These are phyloP conservation scores for Pleurostoma richardsiae DNA, from an alignment of 2,329 filamentous ascomycete genomes.

Conservation along the genomic window DNA sequence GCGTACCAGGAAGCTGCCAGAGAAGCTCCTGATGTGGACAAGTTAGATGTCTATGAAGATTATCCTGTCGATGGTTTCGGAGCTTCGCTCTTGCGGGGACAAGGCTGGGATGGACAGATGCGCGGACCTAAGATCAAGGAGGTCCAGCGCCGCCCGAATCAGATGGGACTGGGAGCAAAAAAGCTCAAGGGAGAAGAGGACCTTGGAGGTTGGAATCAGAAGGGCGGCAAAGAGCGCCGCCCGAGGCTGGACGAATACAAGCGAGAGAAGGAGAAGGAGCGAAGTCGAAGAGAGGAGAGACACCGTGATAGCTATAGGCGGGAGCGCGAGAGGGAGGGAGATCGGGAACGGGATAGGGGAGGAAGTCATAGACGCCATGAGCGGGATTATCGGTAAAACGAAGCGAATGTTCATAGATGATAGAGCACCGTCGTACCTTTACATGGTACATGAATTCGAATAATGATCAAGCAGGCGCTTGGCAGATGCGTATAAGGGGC, in stretches of 20 bases:
- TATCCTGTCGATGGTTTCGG: slow-evolving; percentile 95
- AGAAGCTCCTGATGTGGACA: slow-evolving; percentile 68
- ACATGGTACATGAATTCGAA: no score
- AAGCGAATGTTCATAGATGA: neutral
- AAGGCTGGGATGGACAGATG: slow-evolving; percentile 83
- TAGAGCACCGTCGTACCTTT: no score
- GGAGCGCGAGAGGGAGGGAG: slow-evolving; percentile 37
- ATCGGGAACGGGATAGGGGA: slow-evolving; percentile 24
- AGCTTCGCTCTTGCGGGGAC: slow-evolving; percentile 80
- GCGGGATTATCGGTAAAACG: neutral
- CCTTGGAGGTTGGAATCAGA: slow-evolving; percentile 75
- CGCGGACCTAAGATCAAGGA: slow-evolving; percentile 56
- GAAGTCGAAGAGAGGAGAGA: slow-evolving; percentile 32
- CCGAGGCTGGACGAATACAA: slow-evolving; percentile 46
- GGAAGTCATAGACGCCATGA: slow-evolving; percentile 3
- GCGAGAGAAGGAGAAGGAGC: slow-evolving; percentile 37
- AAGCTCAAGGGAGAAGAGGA: slow-evolving; percentile 68
- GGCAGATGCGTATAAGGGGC: no score
- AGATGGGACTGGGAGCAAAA: slow-evolving; percentile 86
- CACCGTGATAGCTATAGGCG: slow-evolving; percentile 37
- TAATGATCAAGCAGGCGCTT: no score
- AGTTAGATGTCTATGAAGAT: slow-evolving; percentile 77
- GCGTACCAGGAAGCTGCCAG: slow-evolving; percentile 67
- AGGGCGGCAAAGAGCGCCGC: slow-evolving; percentile 34
- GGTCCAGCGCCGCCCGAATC: slow-evolving; percentile 67